A percentile compares a stretch with the other conserved stretches of the same genome.
Evolutionary conservation across 192 early-diverging fungal species (phyloP).

Genomic region (Anaeromyces robustus): DNA sequence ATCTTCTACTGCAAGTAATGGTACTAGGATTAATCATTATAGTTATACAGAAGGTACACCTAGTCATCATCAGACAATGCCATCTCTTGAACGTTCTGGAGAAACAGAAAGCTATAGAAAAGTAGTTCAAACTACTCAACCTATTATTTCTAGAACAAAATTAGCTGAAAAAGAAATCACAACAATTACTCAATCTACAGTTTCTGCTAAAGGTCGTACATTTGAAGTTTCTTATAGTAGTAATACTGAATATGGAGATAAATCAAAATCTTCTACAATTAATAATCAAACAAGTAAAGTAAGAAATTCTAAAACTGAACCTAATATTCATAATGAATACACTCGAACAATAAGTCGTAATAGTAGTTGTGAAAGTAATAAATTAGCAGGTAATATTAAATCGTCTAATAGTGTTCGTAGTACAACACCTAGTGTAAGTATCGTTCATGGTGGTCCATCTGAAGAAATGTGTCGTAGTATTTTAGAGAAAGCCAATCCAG

Average conservation of each 20-base stretch:
- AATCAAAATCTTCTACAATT: neutral
- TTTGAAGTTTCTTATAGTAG: neutral
- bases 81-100: too few species aligned
- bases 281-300: neutral
- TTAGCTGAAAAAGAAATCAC: neutral
- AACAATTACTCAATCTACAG: neutral
- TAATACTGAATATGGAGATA: neutral
- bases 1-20: too few species aligned
- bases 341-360: neutral
- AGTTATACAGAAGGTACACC: too few species aligned
- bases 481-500: neutral
- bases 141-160: too few species aligned
- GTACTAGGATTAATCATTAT: too few species aligned
- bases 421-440: neutral
- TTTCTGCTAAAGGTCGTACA: neutral
- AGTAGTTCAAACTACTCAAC: too few species aligned
- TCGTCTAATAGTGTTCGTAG: neutral
- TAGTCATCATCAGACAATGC: too few species aligned
- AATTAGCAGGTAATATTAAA: neutral
- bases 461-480: neutral
- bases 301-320: neutral
- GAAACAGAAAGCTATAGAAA: too few species aligned
- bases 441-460: neutral
- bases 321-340: neutral
- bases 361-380: neutral